A percentile compares a stretch with the other conserved stretches of the same genome.
Conservation (phyloP, 2,329 filamentous ascomycete genomes). For the Aspergillus candidus region DNA sequence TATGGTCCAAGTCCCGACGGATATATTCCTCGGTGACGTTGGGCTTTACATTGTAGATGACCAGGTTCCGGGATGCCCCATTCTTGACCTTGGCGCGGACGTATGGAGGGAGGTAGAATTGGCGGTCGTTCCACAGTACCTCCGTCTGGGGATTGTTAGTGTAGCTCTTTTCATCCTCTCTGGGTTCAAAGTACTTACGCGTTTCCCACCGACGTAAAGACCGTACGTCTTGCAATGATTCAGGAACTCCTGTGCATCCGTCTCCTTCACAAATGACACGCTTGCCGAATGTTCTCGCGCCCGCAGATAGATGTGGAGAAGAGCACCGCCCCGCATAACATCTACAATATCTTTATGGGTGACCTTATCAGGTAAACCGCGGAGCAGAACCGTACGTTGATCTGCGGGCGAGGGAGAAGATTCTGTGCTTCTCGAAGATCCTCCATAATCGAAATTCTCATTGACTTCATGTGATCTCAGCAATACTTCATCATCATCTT, state of each 20-base stretch:
- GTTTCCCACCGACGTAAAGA: constrained; percentile 62
- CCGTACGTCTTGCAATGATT: constrained; percentile 59
- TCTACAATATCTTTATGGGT: constrained; percentile 61
- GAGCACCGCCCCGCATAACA: constrained; percentile 61
- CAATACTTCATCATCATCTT: constrained; percentile 18
- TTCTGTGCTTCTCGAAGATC: constrained; percentile 14
- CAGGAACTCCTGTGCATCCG: constrained; percentile 59
- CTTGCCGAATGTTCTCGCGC: constrained; percentile 53
- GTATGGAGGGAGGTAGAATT: constrained; percentile 60
- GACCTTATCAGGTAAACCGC: constrained; percentile 55
- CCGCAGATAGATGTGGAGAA: constrained; percentile 64
- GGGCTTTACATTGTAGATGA: constrained; percentile 56
- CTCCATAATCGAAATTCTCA: constrained; percentile 20
- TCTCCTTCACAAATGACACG: constrained; percentile 63
- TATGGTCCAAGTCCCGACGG: constrained; percentile 71
- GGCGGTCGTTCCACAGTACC: constrained; percentile 63
- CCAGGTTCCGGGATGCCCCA: constrained; percentile 68
- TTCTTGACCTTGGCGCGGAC: constrained; percentile 57
- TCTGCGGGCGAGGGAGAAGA: constrained; percentile 12
- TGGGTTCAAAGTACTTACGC: constrained; percentile 45
- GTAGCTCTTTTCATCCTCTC: background rate
- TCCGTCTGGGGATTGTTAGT: constrained; percentile 48
- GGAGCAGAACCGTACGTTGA: constrained; percentile 48
- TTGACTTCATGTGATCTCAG: constrained; percentile 19
- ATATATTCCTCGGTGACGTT: constrained; percentile 59